Conservation (phyloP, 2,329 filamentous ascomycete genomes). For the Bipolaris zeicola region DNA sequence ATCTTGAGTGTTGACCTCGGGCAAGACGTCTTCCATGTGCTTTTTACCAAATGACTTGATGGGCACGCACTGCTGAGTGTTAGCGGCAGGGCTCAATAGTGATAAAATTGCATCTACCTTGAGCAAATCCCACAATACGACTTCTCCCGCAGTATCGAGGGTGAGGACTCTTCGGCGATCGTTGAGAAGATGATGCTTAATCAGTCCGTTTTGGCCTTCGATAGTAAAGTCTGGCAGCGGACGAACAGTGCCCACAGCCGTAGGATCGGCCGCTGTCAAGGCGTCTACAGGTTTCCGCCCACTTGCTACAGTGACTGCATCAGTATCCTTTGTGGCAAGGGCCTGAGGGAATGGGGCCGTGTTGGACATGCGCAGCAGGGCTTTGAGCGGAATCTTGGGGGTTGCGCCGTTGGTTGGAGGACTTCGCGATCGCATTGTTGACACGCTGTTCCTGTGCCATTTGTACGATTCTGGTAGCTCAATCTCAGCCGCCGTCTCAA, state of each 20-base stretch:
- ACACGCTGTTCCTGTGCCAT: conserved; percentile 61
- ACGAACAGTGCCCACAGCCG: conserved; percentile 47
- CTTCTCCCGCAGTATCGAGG: conserved; percentile 91
- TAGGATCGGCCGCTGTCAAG: conserved; percentile 51
- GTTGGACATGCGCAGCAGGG: conserved; percentile 82
- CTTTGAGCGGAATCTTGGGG: conserved; percentile 73
- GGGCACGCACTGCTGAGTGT: conserved; percentile 70
- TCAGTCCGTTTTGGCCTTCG: conserved; percentile 91
- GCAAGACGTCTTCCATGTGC: conserved; percentile 89
- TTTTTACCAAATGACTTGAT: conserved; percentile 93
- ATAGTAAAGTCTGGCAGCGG: conserved; percentile 63
- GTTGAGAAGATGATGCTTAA: conserved; percentile 91
- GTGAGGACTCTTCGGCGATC: conserved; percentile 89
- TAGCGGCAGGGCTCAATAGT: conserved; percentile 12
- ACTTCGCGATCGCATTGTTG: conserved; percentile 51
- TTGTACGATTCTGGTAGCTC: conserved; percentile 59
- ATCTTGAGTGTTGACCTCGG: conserved; percentile 83
- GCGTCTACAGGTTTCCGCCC: conserved; percentile 64
- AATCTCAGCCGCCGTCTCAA: conserved; percentile 77
- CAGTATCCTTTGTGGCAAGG: conserved; percentile 59
- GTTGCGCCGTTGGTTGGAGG: conserved; percentile 42
- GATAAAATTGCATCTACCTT: conserved; percentile 59
- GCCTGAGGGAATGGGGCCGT: conserved; percentile 74
- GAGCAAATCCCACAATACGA: conserved; percentile 92
- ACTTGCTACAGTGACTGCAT: conserved; percentile 59